Conservation (phyloP, 352 stramenopile genomes). For the Thalassiosira hispida region DNA sequence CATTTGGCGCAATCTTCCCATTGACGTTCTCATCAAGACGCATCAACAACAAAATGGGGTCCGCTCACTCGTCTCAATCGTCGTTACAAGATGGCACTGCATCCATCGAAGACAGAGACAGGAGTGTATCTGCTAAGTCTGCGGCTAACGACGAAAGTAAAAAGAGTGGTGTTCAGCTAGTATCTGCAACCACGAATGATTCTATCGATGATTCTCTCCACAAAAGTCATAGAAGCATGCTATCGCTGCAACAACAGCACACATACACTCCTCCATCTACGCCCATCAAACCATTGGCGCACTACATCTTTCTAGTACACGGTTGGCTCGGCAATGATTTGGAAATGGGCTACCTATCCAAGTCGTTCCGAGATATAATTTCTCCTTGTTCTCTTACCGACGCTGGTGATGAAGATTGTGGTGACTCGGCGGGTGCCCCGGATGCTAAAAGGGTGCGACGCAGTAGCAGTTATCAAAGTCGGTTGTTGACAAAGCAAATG, state of each 20-base stretch:
- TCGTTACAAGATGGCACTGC: neutral
- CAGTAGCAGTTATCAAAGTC: constrained; percentile 2
- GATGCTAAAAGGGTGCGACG: constrained; percentile 27
- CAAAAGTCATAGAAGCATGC: neutral
- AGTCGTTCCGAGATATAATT: constrained; percentile 29
- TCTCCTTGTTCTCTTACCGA: neutral
- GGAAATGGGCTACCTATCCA: constrained; percentile 48
- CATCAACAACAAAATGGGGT: constrained; percentile 14
- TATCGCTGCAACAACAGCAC: constrained; percentile 7
- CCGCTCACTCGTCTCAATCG: neutral
- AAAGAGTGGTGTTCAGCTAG: too few species aligned
- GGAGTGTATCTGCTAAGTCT: too few species aligned
- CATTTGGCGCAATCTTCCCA: constrained; percentile 1
- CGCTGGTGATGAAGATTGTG: neutral
- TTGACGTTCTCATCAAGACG: neutral
- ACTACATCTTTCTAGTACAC: constrained; percentile 61
- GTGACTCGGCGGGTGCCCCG: neutral
- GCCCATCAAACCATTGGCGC: constrained; percentile 19
- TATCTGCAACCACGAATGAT: too few species aligned
- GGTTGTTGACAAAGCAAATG: neutral
- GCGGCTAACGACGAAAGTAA: too few species aligned
- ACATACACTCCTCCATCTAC: constrained; percentile 26
- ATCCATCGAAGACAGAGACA: too few species aligned
- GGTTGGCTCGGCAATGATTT: constrained; percentile 57
- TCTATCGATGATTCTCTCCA: neutral